Conservation (phyloP, 768 basidiomycete species). For the Auricularia sp. region DNA sequence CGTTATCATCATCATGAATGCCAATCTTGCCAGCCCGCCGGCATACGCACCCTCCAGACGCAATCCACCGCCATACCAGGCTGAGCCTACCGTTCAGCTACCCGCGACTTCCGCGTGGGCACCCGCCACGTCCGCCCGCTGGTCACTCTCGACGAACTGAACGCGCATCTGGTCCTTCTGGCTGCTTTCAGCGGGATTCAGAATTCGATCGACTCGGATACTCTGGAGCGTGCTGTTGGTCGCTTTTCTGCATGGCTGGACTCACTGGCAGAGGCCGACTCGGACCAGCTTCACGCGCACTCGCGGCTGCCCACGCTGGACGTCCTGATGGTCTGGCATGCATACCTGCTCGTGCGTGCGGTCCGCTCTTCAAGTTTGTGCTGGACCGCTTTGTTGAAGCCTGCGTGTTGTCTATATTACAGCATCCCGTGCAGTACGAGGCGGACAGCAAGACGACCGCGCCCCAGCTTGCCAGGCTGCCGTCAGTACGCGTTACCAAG, state of each 20-base stretch:
- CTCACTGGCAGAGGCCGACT: too few relatives aligned
- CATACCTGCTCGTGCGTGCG: conserved; percentile 8
- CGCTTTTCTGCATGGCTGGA: too few relatives aligned
- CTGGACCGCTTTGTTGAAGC: background rate
- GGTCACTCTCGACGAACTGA: conserved; percentile 5
- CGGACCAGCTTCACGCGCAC: too few relatives aligned
- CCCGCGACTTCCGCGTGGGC: background rate
- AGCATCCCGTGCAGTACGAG: background rate
- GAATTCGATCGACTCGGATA: too few relatives aligned
- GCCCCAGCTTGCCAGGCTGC: background rate
- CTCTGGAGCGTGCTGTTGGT: too few relatives aligned
- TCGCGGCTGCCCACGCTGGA: conserved; percentile 7
- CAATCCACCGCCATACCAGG: background rate
- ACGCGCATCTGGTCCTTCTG: conserved; percentile 9
- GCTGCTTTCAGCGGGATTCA: conserved; percentile 9
- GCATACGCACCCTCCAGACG: background rate
- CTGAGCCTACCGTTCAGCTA: background rate
- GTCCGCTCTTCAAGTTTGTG: background rate
- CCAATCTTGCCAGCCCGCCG: background rate
- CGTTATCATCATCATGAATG: background rate
- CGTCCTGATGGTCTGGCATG: conserved; percentile 14
- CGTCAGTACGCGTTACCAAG: background rate
- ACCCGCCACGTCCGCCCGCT: conserved; percentile 1
- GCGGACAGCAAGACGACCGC: background rate
- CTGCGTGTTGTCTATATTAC: background rate